phyloP scores from a whole-genome alignment of 306 rosid species.

The Casuarina equisetifolia region DNA sequence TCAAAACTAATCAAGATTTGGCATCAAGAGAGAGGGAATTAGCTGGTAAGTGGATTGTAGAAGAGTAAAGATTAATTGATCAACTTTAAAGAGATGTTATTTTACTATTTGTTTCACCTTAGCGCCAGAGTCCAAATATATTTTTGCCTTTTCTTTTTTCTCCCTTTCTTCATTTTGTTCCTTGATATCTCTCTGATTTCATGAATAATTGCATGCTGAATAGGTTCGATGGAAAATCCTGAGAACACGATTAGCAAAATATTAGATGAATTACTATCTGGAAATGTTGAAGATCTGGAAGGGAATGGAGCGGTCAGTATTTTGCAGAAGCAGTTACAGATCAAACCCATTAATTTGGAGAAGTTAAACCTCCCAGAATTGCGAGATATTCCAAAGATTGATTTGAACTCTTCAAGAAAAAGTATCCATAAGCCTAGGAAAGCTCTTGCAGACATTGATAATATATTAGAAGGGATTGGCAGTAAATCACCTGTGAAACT shows the following conservation, averaged over 20 bases:
- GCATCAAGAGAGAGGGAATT: slow-evolving; percentile 34
- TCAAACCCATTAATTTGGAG: slow-evolving; percentile 60
- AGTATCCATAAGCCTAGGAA: slow-evolving; percentile 47
- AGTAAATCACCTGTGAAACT: slow-evolving; percentile 37
- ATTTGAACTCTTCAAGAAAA: slow-evolving; percentile 43
- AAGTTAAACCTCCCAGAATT: slow-evolving; percentile 59
- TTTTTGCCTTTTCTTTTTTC: not conserved
- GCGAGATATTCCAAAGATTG: slow-evolving; percentile 41
- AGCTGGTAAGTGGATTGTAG: slow-evolving; percentile 41
- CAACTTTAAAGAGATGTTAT: not conserved
- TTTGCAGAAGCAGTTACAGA: slow-evolving; percentile 68
- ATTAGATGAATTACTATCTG: slow-evolving; percentile 57
- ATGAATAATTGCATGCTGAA: slow-evolving; percentile 16
- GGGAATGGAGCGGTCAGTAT: slow-evolving; percentile 48
- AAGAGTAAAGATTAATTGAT: not conserved
- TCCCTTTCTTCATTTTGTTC: not conserved
- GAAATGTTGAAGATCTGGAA: slow-evolving; percentile 56
- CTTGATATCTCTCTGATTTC: slow-evolving; percentile 6
- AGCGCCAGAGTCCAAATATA: not conserved
- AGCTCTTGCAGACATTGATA: slow-evolving; percentile 43
- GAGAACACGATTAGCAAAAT: slow-evolving; percentile 40
- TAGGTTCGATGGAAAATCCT: slow-evolving; percentile 48
- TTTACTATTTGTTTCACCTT: not conserved
- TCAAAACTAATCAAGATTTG: slow-evolving; percentile 26
- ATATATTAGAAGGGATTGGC: slow-evolving; percentile 39